phyloP scores from a whole-genome alignment of 257 asterid genomes.

The Gentiana dahurica region DNA sequence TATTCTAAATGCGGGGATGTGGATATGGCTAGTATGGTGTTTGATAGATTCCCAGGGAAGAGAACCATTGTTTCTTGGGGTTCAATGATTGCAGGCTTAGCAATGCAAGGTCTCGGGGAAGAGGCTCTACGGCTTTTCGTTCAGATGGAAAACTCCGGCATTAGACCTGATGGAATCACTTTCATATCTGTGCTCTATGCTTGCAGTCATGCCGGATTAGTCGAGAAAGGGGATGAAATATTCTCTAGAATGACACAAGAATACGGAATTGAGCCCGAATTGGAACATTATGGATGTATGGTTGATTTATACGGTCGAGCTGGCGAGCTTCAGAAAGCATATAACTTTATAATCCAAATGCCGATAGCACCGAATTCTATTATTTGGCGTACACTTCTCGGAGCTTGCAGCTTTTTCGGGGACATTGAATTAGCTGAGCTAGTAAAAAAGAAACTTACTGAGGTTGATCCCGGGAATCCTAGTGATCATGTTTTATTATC shows the following conservation, averaged over 20 bases:
- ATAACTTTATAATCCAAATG: conserved; percentile 50
- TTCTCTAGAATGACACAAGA: conserved; percentile 48
- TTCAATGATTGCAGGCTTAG: conserved; percentile 60
- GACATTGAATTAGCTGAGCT: conserved; percentile 54
- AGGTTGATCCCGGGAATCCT: conserved; percentile 53
- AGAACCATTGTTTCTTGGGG: conserved; percentile 70
- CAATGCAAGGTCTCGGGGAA: conserved; percentile 72
- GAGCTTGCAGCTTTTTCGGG: conserved; percentile 74
- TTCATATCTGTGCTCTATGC: conserved; percentile 63
- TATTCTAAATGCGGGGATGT: conserved; percentile 71
- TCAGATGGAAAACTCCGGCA: conserved; percentile 58
- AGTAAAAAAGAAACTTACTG: conserved; percentile 47
- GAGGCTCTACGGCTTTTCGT: conserved; percentile 50
- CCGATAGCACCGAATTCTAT: conserved; percentile 56
- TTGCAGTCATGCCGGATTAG: conserved; percentile 81
- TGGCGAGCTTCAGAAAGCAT: conserved; percentile 55
- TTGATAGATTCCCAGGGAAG: conserved; percentile 49
- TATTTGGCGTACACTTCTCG: conserved; percentile 87
- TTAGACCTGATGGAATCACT: conserved; percentile 49
- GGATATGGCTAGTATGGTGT: conserved; percentile 61
- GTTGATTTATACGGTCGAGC: conserved; percentile 84
- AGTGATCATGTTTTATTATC: conserved; percentile 70
- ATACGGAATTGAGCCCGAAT: conserved; percentile 42
- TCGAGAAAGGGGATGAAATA: conserved; percentile 40
- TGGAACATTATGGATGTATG: conserved; percentile 93